Percentiles rank a stretch among this genome's conserved stretches.
Evolutionary conservation across 257 asterid genomes (phyloP).

Genomic region (Solanum phureja): DNA sequence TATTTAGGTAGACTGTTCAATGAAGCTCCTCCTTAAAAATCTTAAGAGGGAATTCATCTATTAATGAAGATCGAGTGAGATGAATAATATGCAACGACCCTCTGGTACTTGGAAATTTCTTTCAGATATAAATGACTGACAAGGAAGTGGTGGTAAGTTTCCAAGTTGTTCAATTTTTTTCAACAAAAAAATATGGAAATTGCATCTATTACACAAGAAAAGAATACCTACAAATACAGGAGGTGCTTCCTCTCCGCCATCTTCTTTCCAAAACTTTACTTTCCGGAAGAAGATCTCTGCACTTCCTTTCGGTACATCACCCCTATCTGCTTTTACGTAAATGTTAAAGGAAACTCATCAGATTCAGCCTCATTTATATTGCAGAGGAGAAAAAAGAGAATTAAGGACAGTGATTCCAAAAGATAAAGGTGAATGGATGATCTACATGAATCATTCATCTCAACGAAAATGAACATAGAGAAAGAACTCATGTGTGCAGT

Average conservation of each 20-base stretch:
- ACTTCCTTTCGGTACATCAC: slow-evolving; percentile 96
- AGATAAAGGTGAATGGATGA: neutral
- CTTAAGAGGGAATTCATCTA: neutral
- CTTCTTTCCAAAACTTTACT: slow-evolving; percentile 99
- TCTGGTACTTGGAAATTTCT: neutral
- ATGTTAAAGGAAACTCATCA: neutral
- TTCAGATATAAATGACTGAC: neutral
- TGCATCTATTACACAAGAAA: neutral
- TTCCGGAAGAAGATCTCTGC: slow-evolving; percentile 97
- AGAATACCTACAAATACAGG: slow-evolving; percentile 95
- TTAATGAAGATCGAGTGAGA: neutral
- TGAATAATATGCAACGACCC: neutral
- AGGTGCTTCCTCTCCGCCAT: slow-evolving; percentile 97
- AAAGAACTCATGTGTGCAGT: neutral
- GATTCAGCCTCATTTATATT: neutral
- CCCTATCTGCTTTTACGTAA: slow-evolving; percentile 50
- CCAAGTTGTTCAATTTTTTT: neutral
- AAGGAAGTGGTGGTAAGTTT: neutral
- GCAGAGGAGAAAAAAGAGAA: neutral
- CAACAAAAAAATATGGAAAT: neutral
- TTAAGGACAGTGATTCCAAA: neutral
- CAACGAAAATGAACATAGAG: neutral
- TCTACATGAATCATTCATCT: neutral
- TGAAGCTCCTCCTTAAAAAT: neutral
- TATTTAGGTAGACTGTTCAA: neutral